Evolutionary conservation across 2,329 filamentous ascomycete species (phyloP), one percentile per base, ranked within the genome.

Genomic region (Cladophialophora chaetospira): DNA sequence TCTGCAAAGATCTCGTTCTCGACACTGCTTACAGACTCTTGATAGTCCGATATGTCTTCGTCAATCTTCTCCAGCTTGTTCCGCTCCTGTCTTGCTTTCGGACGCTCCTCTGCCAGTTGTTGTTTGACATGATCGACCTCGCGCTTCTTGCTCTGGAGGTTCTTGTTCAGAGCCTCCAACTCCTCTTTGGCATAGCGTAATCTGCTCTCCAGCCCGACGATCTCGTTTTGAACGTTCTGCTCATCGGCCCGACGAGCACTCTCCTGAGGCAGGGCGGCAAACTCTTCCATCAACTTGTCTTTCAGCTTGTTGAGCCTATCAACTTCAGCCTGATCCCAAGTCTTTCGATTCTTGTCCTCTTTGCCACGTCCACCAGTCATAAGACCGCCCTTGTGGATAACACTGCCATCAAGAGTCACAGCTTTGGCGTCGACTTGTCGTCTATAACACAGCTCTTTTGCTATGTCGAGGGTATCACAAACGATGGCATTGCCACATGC

Each of bases 401-500:
- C 88, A 53, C 88, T 93, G n/a, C 94, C 94, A 69, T 97, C 92
- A 10, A 97, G 74, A 0, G 92, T 96, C 10, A 99, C 93, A 4
- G 93, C 92, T 72, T 97, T 97, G 51, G 95, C 92, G 57, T 92
- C 88, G 28, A 97, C 87, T 28, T 84, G 87, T 62, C 85, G 88
- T 55, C 89, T 85, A 70, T 95, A 97, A 69, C 91, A 92, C 43
- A 99, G 86, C 56, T 93, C 83, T 71, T 95, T 96, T 25, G 94
- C 94, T 52, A 94, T 86, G 3, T 88, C 83, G 31, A 97, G 79
- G 53, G 84, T 89, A 72, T 99, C 94, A 68, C 93, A 97, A 4
- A 99, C 91, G 63, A 99, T 89, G 3, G 92, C 91, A 73, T 91
- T 95, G 29, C 93, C 93, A 67, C 94, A 99, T 23, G 92, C 93